Base-by-base conservation (phyloP, 75 land plant species). In the Pinus taeda region DNA sequence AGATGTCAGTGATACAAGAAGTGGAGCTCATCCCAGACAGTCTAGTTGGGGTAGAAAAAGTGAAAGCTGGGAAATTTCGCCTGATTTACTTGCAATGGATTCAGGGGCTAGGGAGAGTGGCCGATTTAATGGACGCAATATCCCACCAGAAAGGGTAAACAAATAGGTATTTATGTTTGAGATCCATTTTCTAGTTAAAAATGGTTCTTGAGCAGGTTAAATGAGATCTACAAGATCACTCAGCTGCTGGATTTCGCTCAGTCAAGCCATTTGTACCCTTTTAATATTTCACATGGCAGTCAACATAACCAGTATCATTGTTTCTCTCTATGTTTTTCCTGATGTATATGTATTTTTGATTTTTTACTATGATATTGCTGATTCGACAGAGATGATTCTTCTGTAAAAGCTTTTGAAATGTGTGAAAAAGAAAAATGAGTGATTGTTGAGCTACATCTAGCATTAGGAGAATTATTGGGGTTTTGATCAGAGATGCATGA, bases 21-120 rank as follows among this genome's bases (percentile, higher is more conserved):
- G 67, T 79, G 79, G 75, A 69, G 64, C 29, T 13, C 45, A 57
- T 79, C 37, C 76, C 4, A 73, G 81, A 18, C 85, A 76, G 69
- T 77, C 88, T 49, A 83, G 88, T 77, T 79, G 83, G 81, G 85
- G 83, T 36, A 77, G 84, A 63, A 88, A 85, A 79, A 81, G 87
- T 70, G 83, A 78, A 6, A 89, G 83, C 66, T 89, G 85, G 85
- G 90, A 88, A 61, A 83, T 88, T 26, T 77, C 84, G 9, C 77
- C 85, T 8, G 85, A 83, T 0, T 74, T 82, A 64, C 81, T 82
- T 59, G 79, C 79, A n/a, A 60, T 62, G 60, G 81, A 65, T 57
- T 69, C 88, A 13, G 64, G 24, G 9, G 79, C 82, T 60, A 82
- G 81, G 4, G 84, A 76, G 65, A 79, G 79, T 73, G 78, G 67